Evolutionary conservation across 2,329 filamentous ascomycete species (phyloP), one percentile per base, ranked within the genome.

Genomic region (Aspergillus brunneoviolaceus): DNA sequence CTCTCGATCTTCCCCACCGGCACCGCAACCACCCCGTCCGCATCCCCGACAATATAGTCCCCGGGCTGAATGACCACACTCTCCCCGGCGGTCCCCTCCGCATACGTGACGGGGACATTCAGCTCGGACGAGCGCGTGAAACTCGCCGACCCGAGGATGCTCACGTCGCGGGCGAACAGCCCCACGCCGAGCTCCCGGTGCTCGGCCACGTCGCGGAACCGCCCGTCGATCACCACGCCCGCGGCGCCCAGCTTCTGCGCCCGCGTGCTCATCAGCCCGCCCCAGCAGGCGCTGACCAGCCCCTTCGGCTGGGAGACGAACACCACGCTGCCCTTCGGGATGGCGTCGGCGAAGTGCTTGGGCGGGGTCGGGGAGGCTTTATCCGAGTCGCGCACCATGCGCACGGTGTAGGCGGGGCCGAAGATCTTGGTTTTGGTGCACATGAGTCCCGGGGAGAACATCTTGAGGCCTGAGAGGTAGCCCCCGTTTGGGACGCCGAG

Each of bases 171-270:
- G 5, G 74, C 74, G 58, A 77, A 77, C 7, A 77, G 56, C 55
- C 70, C 57, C 35, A 70, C 62, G 2, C 63, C 66, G 50, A 75
- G 53, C 14, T 70, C 66, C 3, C 65, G 64, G 49, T 74, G 71
- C 60, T 77, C 76, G 23, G 70, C 59, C 5, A 78, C 59, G 60
- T 77, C 74, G 14, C 76, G 64, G 61, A 78, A 74, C 11, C 70
- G 69, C 6, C 76, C 76, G 64, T 79, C 76, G 51, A 79, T 70
- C 5, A 79, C 69, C 4, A 76, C 73, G 16, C 76, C 76, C 4
- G 68, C 69, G 3, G 75, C 75, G 5, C 74, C 75, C 1, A 72
- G 61, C 19, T 67, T 63, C 60, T 74, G 68, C 0, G 74, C 72
- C 2, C 74, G 63, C 5, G 71, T 73, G 33, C 69, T 72, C 76